Percentiles rank a stretch among this genome's conserved stretches.
Evolutionary conservation across 352 stramenopile genomes (phyloP).

Genomic region (Phytophthora melonis): DNA sequence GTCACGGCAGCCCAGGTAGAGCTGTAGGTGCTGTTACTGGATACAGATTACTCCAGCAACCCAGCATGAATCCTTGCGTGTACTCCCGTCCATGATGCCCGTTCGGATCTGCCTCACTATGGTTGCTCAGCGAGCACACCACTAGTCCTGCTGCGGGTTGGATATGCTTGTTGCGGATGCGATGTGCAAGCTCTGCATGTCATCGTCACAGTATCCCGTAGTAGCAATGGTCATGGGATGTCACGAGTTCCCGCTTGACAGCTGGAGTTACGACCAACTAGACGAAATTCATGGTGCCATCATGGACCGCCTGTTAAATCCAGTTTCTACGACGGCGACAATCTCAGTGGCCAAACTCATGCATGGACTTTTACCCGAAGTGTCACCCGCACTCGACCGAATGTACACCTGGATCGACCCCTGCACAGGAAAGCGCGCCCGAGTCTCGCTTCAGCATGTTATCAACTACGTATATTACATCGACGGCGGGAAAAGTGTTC

Average conservation of each 20-base stretch:
- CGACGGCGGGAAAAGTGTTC: not conserved
- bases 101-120: no score
- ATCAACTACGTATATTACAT: not conserved
- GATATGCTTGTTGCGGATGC: not conserved
- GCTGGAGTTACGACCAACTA: not conserved
- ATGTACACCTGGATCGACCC: not conserved
- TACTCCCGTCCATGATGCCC: no score
- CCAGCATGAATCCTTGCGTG: no score
- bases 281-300: not conserved
- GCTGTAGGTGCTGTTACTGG: no score
- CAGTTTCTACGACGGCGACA: not conserved
- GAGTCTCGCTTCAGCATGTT: not conserved
- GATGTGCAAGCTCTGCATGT: not conserved
- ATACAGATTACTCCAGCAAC: no score
- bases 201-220: not conserved
- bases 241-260: constrained; percentile 2
- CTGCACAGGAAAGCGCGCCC: not conserved
- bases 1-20: no score
- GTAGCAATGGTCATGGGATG: constrained; percentile 8
- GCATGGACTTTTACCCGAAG: not conserved
- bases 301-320: not conserved
- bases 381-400: not conserved
- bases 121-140: no score
- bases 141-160: not conserved
- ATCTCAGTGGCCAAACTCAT: not conserved